Percentiles rank a stretch among this genome's conserved stretches.
Evolutionary conservation across 192 early-diverging fungal species (phyloP).

Genomic region (Gigaspora rosea): DNA sequence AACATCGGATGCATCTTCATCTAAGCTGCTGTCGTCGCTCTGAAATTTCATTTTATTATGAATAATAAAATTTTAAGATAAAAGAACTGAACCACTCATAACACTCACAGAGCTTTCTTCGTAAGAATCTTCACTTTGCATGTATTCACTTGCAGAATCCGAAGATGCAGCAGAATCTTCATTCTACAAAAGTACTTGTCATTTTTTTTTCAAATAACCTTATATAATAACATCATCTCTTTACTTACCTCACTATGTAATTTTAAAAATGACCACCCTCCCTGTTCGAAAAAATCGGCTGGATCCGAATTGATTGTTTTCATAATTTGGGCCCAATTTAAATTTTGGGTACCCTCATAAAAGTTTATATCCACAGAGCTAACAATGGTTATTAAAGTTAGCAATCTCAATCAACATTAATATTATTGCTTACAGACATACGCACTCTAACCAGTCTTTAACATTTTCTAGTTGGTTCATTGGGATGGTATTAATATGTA

Average conservation of each 20-base stretch:
- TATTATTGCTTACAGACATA: not conserved
- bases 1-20: constrained; percentile 62
- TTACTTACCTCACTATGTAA: constrained; percentile 58
- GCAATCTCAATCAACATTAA: not conserved
- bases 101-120: constrained; percentile 51
- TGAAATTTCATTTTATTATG: constrained; percentile 16
- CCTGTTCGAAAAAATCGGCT: constrained; percentile 84
- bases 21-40: constrained; percentile 45
- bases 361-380: constrained; percentile 90
- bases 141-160: constrained; percentile 63
- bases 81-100: not conserved
- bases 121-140: constrained; percentile 59
- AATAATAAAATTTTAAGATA: not conserved
- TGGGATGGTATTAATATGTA: constrained; percentile 97
- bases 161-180: constrained; percentile 58
- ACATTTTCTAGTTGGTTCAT: constrained; percentile 89
- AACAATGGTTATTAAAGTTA: not conserved
- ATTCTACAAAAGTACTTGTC: constrained; percentile 34
- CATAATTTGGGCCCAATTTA: constrained; percentile 98
- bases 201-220: not conserved
- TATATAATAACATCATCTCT: not conserved
- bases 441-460: constrained; percentile 90
- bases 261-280: constrained; percentile 91
- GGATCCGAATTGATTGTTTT: constrained; percentile 96
- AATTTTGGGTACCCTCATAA: constrained; percentile 91